Evolutionary conservation across 2,329 filamentous ascomycete genomes (phyloP), one percentile per base, ranked within the genome.

Genomic region (Chaetomiaceae sp.): DNA sequence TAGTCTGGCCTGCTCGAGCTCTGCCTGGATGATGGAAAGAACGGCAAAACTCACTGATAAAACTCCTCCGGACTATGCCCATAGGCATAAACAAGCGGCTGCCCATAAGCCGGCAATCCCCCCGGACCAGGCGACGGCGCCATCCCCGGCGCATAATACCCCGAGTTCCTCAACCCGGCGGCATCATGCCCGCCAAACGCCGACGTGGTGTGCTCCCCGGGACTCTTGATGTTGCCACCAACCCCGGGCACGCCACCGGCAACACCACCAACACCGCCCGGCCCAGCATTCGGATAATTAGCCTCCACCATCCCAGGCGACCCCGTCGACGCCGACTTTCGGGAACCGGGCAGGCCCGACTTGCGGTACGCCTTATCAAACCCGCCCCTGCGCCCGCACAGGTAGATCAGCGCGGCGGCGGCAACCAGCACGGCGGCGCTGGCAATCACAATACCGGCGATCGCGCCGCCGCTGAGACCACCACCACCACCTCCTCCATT

Each of bases 401-500:
- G 60, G 47, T 77, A 79, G 47, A 82, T 60, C 6, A 83, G 62
- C 0, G 65, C 70, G 8, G 75, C 69, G 9, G 71, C 75, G 1
- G 76, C 58, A 17, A 73, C 55, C 4, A 80, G 48, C 2, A 76
- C 68, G 1, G 73, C 77, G 0, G 75, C 69, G 1, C 65, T 67
- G 22, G 81, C 81, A 33, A 86, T 71, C 1, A 72, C 74, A 27
- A 86, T 83, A 4, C 82, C 83, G 1, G 79, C 81, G 25, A 85
- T 84, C 2, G 76, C 78, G 4, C 81, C 81, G 0, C 66, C 52
- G 6, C 63, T 64, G 20, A 71, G 57, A 1, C 34, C 25, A 5
- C 49, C 17, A 2, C 37, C 27, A 4, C 50, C 36, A 2, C 43
- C 15, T 3, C 34, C 25, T 3, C 31, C 38, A 29, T 49, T 23